Conservation (phyloP, 257 asterid species). For the Solanum microdontum region DNA sequence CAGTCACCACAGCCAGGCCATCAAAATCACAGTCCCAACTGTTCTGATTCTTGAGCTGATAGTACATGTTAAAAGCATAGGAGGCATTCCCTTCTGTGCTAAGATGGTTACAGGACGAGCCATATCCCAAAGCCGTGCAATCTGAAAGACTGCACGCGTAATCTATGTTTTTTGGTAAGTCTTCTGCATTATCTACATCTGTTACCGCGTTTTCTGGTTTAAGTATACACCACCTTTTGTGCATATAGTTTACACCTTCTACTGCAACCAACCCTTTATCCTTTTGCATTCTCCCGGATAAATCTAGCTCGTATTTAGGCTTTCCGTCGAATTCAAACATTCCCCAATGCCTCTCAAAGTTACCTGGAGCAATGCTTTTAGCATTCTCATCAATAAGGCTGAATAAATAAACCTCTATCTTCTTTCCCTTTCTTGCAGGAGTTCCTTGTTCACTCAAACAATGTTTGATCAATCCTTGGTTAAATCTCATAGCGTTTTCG, state of each 20-base stretch:
- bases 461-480: constrained; percentile 18
- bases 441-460: constrained; percentile 16
- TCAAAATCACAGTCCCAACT: constrained; percentile 1
- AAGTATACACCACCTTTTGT: constrained; percentile 12
- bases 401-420: constrained; percentile 16
- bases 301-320: constrained; percentile 14
- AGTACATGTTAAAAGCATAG: constrained; percentile 1
- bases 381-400: constrained; percentile 21
- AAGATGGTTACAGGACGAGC: neutral
- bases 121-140: neutral
- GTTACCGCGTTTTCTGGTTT: neutral
- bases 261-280: constrained; percentile 11
- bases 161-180: neutral
- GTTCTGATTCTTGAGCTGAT: neutral
- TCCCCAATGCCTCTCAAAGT: constrained; percentile 23
- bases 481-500: constrained; percentile 12
- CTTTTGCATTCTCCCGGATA: constrained; percentile 7
- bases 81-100: neutral
- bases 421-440: constrained; percentile 10
- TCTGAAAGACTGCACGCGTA: neutral
- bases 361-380: constrained; percentile 9
- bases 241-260: constrained; percentile 9
- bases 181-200: neutral
- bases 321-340: constrained; percentile 12
- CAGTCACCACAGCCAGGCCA: neutral